Evolutionary conservation across 441 rosid genomes (phyloP), one percentile per base, ranked within the genome.

Genomic region (Gossypium schwendimanii): DNA sequence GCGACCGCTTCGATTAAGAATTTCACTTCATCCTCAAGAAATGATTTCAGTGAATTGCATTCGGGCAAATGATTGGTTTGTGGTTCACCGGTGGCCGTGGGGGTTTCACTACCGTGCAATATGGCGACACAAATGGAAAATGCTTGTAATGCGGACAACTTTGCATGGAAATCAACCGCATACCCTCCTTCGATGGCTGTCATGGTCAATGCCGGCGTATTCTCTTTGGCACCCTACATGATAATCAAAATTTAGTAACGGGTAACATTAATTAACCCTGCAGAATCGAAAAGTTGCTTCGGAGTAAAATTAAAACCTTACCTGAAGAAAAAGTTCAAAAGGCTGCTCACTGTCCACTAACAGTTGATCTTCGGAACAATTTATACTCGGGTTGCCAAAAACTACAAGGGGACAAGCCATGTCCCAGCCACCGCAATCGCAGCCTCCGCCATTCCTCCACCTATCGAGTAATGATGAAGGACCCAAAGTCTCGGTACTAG

Each of bases 361-460:
- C 11, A 82, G 86, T 78, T 82, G 85, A 78, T 86, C 87, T 74
- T 83, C 85, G 11, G 79, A 79, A 77, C 79, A 81, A 45, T 57
- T 81, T 71, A 78, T 80, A 69, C 72, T 68, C 9, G 92, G 84
- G 80, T 84, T 87, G 70, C 90, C 88, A 11, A 95, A 59, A 70
- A 91, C 87, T 28, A 83, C 76, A 53, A 93, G 95, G 53, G 98
- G 93, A 70, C 99, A 95, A 26, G 85, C 94, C 98, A 93, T 93
- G 78, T 95, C 99, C 99, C 99, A 95, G 78, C 99, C 99, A 75
- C 99, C 97, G 71, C 99, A 95, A 71, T 95, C 99, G 76, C 99
- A 95, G 55, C 95, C 89, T 74, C 99, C 99, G 2, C 98, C 98
- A 3, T 76, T 77, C 68, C 97, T 93, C 97, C 97, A 95, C 78